Evolutionary conservation across 106 monocot species (phyloP).

Genomic region (Platanthera zijinensis): DNA sequence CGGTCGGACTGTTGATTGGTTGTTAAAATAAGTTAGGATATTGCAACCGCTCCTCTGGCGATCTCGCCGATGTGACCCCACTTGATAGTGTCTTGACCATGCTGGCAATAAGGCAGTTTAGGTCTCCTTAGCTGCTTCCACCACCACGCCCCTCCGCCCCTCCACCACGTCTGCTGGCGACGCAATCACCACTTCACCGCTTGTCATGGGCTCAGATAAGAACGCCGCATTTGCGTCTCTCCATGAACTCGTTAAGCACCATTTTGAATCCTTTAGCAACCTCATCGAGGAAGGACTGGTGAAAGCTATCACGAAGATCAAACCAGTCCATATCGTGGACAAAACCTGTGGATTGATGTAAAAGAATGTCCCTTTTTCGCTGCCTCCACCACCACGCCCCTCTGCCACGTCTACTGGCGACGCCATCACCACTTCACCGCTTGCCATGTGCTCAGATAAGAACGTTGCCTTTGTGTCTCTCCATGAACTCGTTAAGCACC

Average conservation of each 20-base stretch:
- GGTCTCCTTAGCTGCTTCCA: too few species aligned
- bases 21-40: too few species aligned
- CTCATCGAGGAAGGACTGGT: conserved; percentile 74
- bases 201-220: not conserved
- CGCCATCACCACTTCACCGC: not conserved
- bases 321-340: conserved; percentile 29
- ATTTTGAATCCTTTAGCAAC: conserved; percentile 86
- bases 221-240: conserved; percentile 26
- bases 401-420: too few species aligned
- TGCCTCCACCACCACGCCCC: too few species aligned
- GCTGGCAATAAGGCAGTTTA: too few species aligned
- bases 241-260: conserved; percentile 60
- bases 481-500: conserved; percentile 60
- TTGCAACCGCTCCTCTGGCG: too few species aligned
- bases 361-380: conserved; percentile 67
- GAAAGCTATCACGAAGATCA: conserved; percentile 35
- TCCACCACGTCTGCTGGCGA: too few species aligned
- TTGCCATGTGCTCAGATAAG: not conserved
- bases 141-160: too few species aligned
- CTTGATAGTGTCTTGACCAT: too few species aligned
- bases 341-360: conserved; percentile 24
- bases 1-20: too few species aligned
- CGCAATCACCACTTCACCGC: not conserved
- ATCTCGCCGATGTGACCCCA: too few species aligned
- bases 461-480: conserved; percentile 25